Conservation (phyloP, 2,329 filamentous ascomycete genomes). For the Cercospora sp. region DNA sequence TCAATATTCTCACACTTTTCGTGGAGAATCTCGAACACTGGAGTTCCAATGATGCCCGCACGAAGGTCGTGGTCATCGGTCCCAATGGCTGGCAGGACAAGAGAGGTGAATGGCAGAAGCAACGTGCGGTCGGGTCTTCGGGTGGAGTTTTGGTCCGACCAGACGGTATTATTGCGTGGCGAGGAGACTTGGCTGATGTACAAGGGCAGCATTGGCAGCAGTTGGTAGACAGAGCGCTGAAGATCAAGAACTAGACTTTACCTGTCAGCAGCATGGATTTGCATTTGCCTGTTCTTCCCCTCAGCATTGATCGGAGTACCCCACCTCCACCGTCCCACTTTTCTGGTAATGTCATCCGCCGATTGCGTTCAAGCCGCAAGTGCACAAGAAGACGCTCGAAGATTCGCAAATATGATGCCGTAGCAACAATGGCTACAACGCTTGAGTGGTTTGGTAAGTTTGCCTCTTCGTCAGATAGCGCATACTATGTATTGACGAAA, state of each 20-base stretch:
- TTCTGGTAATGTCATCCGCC: no score
- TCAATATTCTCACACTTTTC: neutral
- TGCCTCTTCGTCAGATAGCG: neutral
- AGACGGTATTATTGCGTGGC: conserved; percentile 9
- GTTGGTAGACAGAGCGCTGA: neutral
- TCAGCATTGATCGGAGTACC: neutral
- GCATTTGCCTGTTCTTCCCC: neutral
- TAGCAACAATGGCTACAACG: neutral
- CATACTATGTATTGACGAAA: neutral
- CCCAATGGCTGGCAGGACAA: neutral
- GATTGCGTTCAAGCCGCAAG: no score
- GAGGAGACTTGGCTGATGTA: neutral
- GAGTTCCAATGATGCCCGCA: neutral
- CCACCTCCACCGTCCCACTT: neutral
- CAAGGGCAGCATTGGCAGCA: neutral
- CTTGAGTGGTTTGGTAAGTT: neutral
- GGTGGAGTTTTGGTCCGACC: neutral
- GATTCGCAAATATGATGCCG: no score
- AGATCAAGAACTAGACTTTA: neutral
- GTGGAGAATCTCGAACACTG: neutral
- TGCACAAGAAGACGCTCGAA: neutral
- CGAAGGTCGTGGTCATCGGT: neutral
- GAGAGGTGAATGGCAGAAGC: neutral
- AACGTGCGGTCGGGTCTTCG: neutral
- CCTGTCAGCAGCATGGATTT: neutral